Base-by-base conservation (phyloP, 176 grass and related monocot genomes). In the Carex littledalei region DNA sequence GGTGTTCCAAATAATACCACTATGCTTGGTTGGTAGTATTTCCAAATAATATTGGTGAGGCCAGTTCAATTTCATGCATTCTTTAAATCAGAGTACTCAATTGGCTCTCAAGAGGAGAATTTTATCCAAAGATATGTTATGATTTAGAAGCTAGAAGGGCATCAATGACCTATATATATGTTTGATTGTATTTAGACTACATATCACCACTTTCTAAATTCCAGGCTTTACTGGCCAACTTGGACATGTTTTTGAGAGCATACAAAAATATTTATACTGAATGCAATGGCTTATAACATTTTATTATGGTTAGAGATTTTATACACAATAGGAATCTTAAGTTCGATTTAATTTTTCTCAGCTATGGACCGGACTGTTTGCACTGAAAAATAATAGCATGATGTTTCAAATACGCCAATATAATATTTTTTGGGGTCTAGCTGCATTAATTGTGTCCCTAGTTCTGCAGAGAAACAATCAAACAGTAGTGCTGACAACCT, bases 1-100 rank as follows among this genome's bases (percentile, higher is more conserved):
- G 71, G 20, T 53, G 45, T 24, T 78, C 24, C 74, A 76, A 77
- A 54, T 29, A 31, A 77, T 77, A 15, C 73, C 73, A 55, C 73
- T 77, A 29, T 77, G 49, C 14, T 77, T 77, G 12, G 73, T 55
- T 77, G 22, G 73, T 49, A 12, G 16, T 24, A 43, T 70, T 70
- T 29, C 67, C 14, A 47, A 72, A 72, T n/a, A 20, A 45, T 73
- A 21, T 49, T 47, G 47, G 8, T 47, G 24, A 73, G 3, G n/a
- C 69, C 39, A 22, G 3, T n/a, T 31, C 20, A 75, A 75, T 22
- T 75, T 75, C 71, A 24, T 15, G 15, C 24, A 53, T 75, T 49
- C 12, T 53, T 76, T 26, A 3, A 76, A 15, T 54, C 5, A 16
- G 21, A 53, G 72, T 31, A 3, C 11, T 45, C 72, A n/a, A 45